Evolutionary conservation across 768 basidiomycete genomes (phyloP).

Genomic region (Boletus sp.): DNA sequence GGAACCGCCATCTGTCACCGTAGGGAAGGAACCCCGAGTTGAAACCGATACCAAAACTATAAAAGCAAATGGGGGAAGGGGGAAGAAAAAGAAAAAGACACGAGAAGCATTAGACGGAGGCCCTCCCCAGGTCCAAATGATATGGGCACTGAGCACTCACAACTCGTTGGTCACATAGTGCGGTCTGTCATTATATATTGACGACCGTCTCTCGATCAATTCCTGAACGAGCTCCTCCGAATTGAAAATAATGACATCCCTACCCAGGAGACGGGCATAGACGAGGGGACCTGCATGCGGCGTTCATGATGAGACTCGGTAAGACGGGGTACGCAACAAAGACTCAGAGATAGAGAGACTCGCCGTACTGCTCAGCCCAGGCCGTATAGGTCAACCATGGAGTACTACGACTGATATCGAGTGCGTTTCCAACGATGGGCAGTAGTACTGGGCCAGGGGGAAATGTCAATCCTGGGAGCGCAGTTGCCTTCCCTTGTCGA

Average conservation of each 20-base stretch:
- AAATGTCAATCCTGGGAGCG: neutral
- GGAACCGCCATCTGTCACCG: neutral
- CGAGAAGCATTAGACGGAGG: too few relatives aligned
- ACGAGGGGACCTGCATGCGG: neutral
- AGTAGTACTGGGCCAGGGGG: conserved; percentile 14
- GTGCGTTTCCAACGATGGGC: conserved; percentile 14
- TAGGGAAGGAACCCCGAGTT: conserved; percentile 6
- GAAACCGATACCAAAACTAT: conserved; percentile 16
- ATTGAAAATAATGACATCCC: conserved; percentile 10
- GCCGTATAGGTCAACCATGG: conserved; percentile 14
- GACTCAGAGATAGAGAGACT: neutral
- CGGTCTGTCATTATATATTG: conserved; percentile 17
- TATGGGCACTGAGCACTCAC: neutral
- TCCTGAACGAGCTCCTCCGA: conserved; percentile 10
- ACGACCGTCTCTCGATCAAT: conserved; percentile 16
- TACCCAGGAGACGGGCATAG: neutral
- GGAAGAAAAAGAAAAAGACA: neutral
- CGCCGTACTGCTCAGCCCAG: conserved; percentile 14
- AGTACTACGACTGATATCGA: neutral
- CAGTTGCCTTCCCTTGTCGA: neutral
- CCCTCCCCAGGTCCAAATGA: neutral
- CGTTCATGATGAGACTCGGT: neutral
- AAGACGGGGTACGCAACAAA: neutral
- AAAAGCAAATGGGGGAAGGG: neutral
- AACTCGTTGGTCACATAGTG: conserved; percentile 5